Conservation (phyloP, 2,329 filamentous ascomycete species). For the Monosporascus sp. region DNA sequence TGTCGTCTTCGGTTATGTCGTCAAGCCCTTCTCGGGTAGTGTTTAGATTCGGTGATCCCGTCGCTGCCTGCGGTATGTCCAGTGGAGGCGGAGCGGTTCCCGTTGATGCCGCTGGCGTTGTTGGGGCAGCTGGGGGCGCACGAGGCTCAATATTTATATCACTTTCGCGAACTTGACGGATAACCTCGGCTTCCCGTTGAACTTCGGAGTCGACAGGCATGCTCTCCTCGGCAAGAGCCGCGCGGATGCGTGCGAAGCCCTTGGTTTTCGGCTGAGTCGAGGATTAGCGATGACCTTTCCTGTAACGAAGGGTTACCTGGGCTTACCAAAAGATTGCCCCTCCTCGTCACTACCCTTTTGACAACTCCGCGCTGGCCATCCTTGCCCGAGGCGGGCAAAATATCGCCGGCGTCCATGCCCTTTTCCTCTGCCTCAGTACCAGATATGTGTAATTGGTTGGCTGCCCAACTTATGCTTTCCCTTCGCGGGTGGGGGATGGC, state of each 20-base stretch:
- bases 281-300: conserved; percentile 22
- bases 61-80: conserved; percentile 44
- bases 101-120: not conserved
- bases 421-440: conserved; percentile 77
- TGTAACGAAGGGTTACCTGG: not conserved
- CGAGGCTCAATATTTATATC: conserved; percentile 59
- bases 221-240: conserved; percentile 81
- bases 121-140: conserved; percentile 19
- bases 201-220: conserved; percentile 85
- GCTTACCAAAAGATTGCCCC: conserved; percentile 81
- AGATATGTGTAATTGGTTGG: conserved; percentile 79
- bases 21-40: conserved; percentile 61
- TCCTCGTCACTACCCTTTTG: conserved; percentile 73
- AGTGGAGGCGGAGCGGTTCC: conserved; percentile 28
- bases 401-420: conserved; percentile 41
- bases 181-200: conserved; percentile 87
- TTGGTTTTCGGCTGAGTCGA: conserved; percentile 79
- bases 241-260: conserved; percentile 87
- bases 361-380: conserved; percentile 70
- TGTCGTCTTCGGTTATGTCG: conserved; percentile 64
- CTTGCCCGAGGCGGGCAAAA: conserved; percentile 37
- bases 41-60: conserved; percentile 60
- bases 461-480: conserved; percentile 86
- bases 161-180: conserved; percentile 89
- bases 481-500: conserved; percentile 54